Base-by-base conservation (phyloP, 495 filamentous ascomycete genomes). In the Aspergillus incahuasiensis region DNA sequence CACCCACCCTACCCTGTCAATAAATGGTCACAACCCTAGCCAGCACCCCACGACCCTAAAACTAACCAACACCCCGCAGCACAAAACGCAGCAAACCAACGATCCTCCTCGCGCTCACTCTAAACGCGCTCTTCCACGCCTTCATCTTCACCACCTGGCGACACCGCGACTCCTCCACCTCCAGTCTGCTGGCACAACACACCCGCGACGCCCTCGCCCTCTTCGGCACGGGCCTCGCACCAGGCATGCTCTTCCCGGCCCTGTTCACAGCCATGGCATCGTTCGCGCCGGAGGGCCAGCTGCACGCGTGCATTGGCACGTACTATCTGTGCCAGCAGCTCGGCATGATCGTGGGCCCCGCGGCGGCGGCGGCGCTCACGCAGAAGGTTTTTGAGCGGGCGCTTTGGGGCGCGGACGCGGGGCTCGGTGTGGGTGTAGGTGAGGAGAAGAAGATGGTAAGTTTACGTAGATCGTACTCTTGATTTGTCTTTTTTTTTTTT, bases 291-390 rank as follows among this genome's bases (percentile, higher is more conserved):
- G 62, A 63, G 47, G 52, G 57, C 7, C 32, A 60, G 11, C 57
- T 66, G 19, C 45, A 68, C 11, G 62, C 52, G 5, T 60, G 62
- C 30, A 64, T 75, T 16, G 59, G 66, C 20, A 56, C 67, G 22
- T 73, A 68, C 46, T 75, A 61, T 41, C 57, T 73, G 19, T 63
- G 61, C 44, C 69, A 73, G 52, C 69, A 75, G 54, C 52, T 75
- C 15, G 72, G 70, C 0, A 57, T 67, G 13, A 64, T 72, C 9
- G 50, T 73, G 4, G 70, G 72, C 1, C 67, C 62, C 3, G 57
- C 65, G 1, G 38, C 42, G 32, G 62, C 43, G 9, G 52, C 62
- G 4, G 60, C 61, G n/a, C n/a, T 73, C n/a, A 52, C 68, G 13
- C 61, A 63, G 43, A 43, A 28, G 12, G 9, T 59, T 9, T 71